These are phyloP conservation scores for Arabis hirsuta DNA, from an alignment of 345 rosid genomes.

Conservation along the genomic window DNA sequence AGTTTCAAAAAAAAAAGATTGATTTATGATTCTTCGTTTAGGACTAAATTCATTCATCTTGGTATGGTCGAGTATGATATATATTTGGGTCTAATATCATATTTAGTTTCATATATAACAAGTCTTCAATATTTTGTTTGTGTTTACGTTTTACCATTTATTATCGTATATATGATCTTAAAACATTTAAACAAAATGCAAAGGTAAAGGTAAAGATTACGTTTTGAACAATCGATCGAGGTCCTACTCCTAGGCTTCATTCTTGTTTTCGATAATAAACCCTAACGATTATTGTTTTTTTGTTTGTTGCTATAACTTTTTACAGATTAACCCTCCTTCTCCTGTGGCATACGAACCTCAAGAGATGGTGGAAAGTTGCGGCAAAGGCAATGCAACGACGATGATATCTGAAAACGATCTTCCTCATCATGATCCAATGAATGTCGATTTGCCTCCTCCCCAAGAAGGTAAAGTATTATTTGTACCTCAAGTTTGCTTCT, in stretches of 20 bases:
- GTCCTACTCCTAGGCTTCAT: not conserved
- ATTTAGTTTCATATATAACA: not conserved
- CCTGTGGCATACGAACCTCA: not conserved
- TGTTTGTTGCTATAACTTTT: not conserved
- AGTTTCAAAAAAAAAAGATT: too few species aligned
- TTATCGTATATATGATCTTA: too few species aligned
- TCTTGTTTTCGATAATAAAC: not conserved
- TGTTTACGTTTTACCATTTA: too few species aligned
- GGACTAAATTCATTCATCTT: not conserved
- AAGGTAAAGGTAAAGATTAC: too few species aligned
- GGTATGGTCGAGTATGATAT: not conserved
- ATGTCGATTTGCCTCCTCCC: not conserved
- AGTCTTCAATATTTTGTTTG: not conserved
- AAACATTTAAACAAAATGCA: too few species aligned
- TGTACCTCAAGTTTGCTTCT: slow-evolving; percentile 2
- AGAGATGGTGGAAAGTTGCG: slow-evolving; percentile 13
- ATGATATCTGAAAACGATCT: not conserved
- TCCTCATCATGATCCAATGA: not conserved
- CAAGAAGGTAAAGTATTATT: slow-evolving; percentile 18
- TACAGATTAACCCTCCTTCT: slow-evolving; percentile 2
- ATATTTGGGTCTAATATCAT: not conserved
- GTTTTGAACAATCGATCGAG: too few species aligned
- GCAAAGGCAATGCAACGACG: slow-evolving; percentile 20
- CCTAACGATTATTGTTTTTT: slow-evolving; percentile 8
- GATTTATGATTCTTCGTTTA: too few species aligned